phyloP scores from a whole-genome alignment of 2,329 filamentous ascomycete genomes.

The Cladobotryum protrusum region DNA sequence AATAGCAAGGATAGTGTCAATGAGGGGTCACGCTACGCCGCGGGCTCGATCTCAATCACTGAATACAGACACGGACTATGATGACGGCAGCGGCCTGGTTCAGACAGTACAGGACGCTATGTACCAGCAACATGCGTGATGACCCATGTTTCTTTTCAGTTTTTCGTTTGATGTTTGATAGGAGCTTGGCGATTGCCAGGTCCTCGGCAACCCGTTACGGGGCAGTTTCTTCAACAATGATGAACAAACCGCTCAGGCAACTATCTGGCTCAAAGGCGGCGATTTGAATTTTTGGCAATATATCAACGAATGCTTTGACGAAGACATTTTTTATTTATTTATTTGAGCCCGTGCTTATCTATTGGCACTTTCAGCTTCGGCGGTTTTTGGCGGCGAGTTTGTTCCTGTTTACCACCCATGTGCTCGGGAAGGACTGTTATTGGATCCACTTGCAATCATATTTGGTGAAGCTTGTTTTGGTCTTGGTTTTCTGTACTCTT shows the following conservation, averaged over 20 bases:
- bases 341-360: not conserved
- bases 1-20: constrained; percentile 7
- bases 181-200: not conserved
- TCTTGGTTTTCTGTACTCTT: too few relatives aligned
- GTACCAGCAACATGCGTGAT: constrained; percentile 1
- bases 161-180: not conserved
- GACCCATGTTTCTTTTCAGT: not conserved
- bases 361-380: too few relatives aligned
- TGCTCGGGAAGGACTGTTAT: too few relatives aligned
- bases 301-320: not conserved
- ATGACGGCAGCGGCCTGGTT: constrained; percentile 18
- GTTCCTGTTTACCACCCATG: too few relatives aligned
- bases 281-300: not conserved
- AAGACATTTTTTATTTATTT: not conserved
- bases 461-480: too few relatives aligned
- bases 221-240: not conserved
- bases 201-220: not conserved
- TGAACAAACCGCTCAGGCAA: too few relatives aligned
- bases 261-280: not conserved
- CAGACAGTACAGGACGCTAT: constrained; percentile 23
- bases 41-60: not conserved
- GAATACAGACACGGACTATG: constrained; percentile 15
- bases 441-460: too few relatives aligned
- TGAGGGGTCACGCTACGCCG: not conserved
- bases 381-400: too few relatives aligned